phyloP scores from a whole-genome alignment of 306 rosid species.

The Psophocarpus tetragonolobus region DNA sequence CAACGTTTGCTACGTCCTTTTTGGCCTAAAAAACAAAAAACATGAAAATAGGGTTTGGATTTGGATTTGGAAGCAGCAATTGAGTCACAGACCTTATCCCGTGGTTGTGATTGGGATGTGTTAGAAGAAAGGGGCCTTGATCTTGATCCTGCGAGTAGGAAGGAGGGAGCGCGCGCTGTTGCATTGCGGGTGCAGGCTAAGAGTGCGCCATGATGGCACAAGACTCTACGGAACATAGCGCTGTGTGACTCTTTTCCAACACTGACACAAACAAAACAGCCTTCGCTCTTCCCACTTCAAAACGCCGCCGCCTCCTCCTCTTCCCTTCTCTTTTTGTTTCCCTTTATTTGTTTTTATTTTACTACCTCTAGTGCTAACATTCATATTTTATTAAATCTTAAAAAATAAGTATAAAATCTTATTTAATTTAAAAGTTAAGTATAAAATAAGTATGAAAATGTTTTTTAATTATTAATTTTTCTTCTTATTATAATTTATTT shows the following conservation, averaged over 20 bases:
- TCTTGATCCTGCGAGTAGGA: background rate
- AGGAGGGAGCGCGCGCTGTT: background rate
- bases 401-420: too few species aligned
- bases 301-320: too few species aligned
- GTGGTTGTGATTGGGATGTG: background rate
- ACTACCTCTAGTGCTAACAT: too few species aligned
- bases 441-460: too few species aligned
- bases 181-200: background rate
- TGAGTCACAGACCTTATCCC: background rate
- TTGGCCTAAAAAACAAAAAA: conserved; percentile 52
- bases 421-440: too few species aligned
- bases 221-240: conserved; percentile 6
- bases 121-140: background rate
- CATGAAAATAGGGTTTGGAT: background rate
- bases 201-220: background rate
- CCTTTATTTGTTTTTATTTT: too few species aligned
- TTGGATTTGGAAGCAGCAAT: background rate
- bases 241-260: background rate
- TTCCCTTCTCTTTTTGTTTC: too few species aligned
- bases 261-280: too few species aligned
- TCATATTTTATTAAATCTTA: too few species aligned
- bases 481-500: too few species aligned
- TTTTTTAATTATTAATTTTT: too few species aligned
- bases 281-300: too few species aligned
- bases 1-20: conserved; percentile 77